phyloP scores from a whole-genome alignment of 1,284 basidiomycete species.

The Golubevia sp. region DNA sequence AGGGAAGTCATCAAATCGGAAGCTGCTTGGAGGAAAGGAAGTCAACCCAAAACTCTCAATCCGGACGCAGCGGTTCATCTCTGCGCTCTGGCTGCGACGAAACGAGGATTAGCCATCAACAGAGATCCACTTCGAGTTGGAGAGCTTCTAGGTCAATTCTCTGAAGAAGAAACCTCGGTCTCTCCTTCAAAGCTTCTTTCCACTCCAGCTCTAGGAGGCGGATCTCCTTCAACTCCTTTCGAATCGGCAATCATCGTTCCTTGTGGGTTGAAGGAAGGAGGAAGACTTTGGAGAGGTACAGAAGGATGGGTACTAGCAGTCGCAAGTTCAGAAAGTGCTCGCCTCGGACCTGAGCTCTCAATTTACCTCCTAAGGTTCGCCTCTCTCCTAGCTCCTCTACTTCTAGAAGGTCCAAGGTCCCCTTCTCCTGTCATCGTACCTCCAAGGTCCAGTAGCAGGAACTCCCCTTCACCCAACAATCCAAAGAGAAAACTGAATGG shows the following conservation, averaged over 20 bases:
- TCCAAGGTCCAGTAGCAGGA: too few species aligned
- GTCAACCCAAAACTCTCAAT: not conserved
- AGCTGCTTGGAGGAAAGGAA: not conserved
- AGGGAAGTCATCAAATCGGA: too few species aligned
- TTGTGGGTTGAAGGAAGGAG: slow-evolving; percentile 12
- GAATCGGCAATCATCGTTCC: slow-evolving; percentile 8
- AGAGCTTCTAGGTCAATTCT: slow-evolving; percentile 2
- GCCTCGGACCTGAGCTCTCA: not conserved
- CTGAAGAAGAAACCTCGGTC: not conserved
- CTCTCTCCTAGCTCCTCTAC: slow-evolving; percentile 1
- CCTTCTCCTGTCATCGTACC: not conserved
- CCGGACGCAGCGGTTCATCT: slow-evolving; percentile 8
- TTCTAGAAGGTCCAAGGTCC: slow-evolving; percentile 2
- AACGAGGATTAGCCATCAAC: slow-evolving; percentile 8
- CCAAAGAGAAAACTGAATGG: too few species aligned
- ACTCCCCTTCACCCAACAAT: too few species aligned
- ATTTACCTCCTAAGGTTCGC: slow-evolving; percentile 9
- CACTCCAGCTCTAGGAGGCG: not conserved
- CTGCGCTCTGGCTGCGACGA: slow-evolving; percentile 10
- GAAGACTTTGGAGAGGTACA: not conserved
- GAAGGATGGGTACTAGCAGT: slow-evolving; percentile 13
- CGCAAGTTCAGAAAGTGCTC: not conserved
- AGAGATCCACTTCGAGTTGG: slow-evolving; percentile 4
- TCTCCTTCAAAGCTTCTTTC: too few species aligned
- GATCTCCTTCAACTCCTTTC: not conserved